These are phyloP conservation scores for Chimonanthus praecox DNA, from an alignment of 164 flowering plant species.

Conservation along the genomic window DNA sequence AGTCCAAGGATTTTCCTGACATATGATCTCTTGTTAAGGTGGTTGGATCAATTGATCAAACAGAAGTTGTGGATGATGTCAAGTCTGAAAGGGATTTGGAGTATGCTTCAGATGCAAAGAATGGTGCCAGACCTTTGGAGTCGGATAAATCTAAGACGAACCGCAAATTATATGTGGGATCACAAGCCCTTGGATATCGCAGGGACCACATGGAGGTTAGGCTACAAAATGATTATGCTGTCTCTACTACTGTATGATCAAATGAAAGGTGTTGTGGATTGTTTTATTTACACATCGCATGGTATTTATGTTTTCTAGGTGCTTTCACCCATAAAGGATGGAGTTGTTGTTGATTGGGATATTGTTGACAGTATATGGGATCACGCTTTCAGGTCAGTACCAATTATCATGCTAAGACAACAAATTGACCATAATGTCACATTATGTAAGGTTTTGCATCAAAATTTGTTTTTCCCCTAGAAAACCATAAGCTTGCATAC, in stretches of 20 bases:
- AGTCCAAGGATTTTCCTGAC: not conserved
- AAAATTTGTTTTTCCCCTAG: not conserved
- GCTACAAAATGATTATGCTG: not conserved
- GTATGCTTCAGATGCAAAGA: conserved; percentile 50
- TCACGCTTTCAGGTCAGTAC: conserved; percentile 77
- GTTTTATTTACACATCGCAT: not conserved
- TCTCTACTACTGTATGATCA: not conserved
- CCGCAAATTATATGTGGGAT: conserved; percentile 82
- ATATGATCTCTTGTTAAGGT: conserved; percentile 37
- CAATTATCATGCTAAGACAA: not conserved
- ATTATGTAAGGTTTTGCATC: not conserved
- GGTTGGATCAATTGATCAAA: conserved; percentile 70
- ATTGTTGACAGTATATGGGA: conserved; percentile 94
- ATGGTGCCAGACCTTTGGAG: conserved; percentile 33
- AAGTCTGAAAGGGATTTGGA: conserved; percentile 56
- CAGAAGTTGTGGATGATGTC: conserved; percentile 55
- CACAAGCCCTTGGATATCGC: conserved; percentile 80
- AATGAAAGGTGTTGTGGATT: not conserved
- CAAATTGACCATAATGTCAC: not conserved
- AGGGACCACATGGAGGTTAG: conserved; percentile 97
- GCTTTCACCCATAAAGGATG: conserved; percentile 81
- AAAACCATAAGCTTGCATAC: not conserved
- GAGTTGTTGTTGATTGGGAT: conserved; percentile 89
- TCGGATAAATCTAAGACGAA: conserved; percentile 68
- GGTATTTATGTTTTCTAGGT: conserved; percentile 39